phyloP scores from a whole-genome alignment of 805 yeast genomes.

The Torulaspora microellipsoides region DNA sequence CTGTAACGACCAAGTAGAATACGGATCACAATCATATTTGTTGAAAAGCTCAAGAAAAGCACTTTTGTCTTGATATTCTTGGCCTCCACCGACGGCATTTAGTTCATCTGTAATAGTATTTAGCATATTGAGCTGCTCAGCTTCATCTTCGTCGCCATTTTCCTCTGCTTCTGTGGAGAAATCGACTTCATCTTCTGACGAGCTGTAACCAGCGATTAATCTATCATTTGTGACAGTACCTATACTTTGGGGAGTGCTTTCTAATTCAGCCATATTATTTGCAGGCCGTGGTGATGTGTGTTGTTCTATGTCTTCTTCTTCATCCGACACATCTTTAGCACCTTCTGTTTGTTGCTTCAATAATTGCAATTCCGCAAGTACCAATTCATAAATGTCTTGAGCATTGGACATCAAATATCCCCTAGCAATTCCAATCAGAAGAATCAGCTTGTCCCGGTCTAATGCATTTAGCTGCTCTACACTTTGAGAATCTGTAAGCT shows the following conservation, averaged over 20 bases:
- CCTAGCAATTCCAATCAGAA: conserved; percentile 25
- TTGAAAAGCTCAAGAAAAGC: conserved; percentile 37
- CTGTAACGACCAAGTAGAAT: conserved; percentile 46
- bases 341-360: background rate
- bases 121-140: conserved; percentile 16
- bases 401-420: conserved; percentile 16
- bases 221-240: conserved; percentile 1
- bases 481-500: conserved; percentile 33
- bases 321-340: conserved; percentile 10
- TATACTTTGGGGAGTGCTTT: background rate
- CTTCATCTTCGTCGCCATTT: conserved; percentile 13
- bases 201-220: conserved; percentile 20
- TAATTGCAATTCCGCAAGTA: conserved; percentile 14
- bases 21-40: conserved; percentile 39
- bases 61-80: background rate
- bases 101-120: conserved; percentile 11
- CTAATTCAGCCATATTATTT: background rate
- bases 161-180: conserved; percentile 12
- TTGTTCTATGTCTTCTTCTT: background rate
- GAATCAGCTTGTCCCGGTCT: conserved; percentile 27
- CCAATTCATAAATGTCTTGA: conserved; percentile 17
- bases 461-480: conserved; percentile 23
- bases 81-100: background rate
- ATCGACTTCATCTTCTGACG: conserved; percentile 20
- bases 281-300: conserved; percentile 1